Base-by-base conservation (phyloP, 2,329 filamentous ascomycete species). In the Sarocladiaceae sp. region DNA sequence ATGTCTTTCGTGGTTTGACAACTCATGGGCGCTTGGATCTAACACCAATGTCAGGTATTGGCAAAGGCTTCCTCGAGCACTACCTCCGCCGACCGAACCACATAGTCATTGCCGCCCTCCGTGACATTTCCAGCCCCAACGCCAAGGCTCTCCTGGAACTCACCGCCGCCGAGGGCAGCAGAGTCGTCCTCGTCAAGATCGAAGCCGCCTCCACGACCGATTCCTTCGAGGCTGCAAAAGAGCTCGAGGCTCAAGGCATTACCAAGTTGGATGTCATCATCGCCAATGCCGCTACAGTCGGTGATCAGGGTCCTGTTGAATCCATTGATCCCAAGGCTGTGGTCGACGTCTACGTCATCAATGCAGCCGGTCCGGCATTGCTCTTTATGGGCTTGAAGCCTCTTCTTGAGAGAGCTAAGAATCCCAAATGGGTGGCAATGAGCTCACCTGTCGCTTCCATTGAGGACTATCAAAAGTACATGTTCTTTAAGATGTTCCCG, bases 81-180 rank as follows among this genome's bases (percentile, higher is more conserved):
- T 72, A 69, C 55, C 66, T 75, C 1, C 68, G 73, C n/a, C 73
- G 76, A 37, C 75, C 80, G 59, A 80, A 85, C 66, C 79, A 86
- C 65, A 77, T 60, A 5, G 60, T 71, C 44, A 71, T 74, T 17
- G 71, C 71, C 20, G 64, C 60, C 2, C 66, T 68, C 46, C 69
- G 73, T 11, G 54, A 71, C 56, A 61, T 64, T 7, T 26, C 33
- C 3, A 53, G 60, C n/a, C 20, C 61, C 0, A 58, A 57, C 1
- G 65, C 67, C 1, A 52, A 58, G 20, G 55, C 60, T 1, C 65
- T 76, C n/a, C 35, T 48, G 1, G 52, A 60, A 1, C 61, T 79
- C 0, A 65, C 72, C n/a, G 66, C 54, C 11, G 74, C 57, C 15
- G 35, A 60, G 3, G 63, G 60, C 20, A 73, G 64, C 28, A 59